phyloP scores from a whole-genome alignment of 1,284 basidiomycete genomes.

The Gomphus sp. region DNA sequence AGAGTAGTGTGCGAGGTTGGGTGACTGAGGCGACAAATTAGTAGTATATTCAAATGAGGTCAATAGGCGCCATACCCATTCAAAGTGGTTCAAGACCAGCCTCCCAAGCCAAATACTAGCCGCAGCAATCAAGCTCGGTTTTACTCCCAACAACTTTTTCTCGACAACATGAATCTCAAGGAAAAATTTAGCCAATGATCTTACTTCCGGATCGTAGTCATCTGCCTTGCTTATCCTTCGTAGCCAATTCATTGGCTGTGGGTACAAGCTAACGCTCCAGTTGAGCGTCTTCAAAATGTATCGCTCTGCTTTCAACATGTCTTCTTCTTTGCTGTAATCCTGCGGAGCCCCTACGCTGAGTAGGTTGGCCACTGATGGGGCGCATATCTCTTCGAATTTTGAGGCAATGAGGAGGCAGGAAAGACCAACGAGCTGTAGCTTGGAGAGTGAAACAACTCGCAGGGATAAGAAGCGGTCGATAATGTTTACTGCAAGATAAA shows the following conservation, averaged over 20 bases:
- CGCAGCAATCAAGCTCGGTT: conserved; percentile 83
- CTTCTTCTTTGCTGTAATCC: conserved; percentile 75
- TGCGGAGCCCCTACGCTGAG: conserved; percentile 69
- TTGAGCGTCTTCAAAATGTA: conserved; percentile 89
- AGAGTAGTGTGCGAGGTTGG: conserved; percentile 88
- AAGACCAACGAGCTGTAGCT: conserved; percentile 56
- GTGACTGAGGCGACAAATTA: conserved; percentile 39
- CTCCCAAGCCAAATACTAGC: conserved; percentile 90
- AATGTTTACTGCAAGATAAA: conserved; percentile 60
- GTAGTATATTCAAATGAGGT: conserved; percentile 9
- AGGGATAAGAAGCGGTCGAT: conserved; percentile 55
- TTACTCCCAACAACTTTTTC: conserved; percentile 72
- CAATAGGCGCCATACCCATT: conserved; percentile 59
- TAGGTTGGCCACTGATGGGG: conserved; percentile 70
- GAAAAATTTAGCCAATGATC: conserved; percentile 90
- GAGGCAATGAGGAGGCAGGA: conserved; percentile 59
- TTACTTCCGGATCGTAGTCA: conserved; percentile 84
- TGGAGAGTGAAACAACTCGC: conserved; percentile 50
- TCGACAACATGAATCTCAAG: conserved; percentile 89
- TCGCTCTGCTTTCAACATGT: conserved; percentile 90
- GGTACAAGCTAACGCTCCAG: conserved; percentile 81
- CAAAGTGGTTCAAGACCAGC: conserved; percentile 71
- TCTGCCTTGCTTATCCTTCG: conserved; percentile 93
- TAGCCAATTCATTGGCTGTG: conserved; percentile 91
- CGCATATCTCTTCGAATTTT: conserved; percentile 44